Evolutionary conservation across 2,329 filamentous ascomycete species (phyloP).

Genomic region (Cercospora sesami): DNA sequence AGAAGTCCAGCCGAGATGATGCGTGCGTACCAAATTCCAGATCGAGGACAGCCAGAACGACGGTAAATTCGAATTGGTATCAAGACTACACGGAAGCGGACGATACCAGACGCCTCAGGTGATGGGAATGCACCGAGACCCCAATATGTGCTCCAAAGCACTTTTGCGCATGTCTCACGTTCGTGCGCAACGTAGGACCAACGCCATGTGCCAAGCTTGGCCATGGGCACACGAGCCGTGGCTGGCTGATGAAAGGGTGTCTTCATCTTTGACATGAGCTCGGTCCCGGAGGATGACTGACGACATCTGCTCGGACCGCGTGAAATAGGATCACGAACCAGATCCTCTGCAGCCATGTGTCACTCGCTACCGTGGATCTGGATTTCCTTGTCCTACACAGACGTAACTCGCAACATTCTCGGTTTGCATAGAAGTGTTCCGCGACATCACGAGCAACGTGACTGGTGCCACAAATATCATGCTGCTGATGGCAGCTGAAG

Average conservation of each 20-base stretch:
- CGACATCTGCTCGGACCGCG: slow-evolving; percentile 10
- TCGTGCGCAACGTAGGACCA: slow-evolving; percentile 2
- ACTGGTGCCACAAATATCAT: neutral
- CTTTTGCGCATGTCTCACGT: neutral
- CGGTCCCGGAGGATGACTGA: slow-evolving; percentile 5
- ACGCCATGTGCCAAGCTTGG: slow-evolving; percentile 6
- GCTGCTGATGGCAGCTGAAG: neutral
- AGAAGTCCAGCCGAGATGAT: neutral
- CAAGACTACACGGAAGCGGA: neutral
- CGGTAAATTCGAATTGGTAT: neutral
- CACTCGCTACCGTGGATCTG: slow-evolving; percentile 7
- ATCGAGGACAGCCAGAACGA: neutral
- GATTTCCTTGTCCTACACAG: neutral
- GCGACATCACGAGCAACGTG: slow-evolving; percentile 3
- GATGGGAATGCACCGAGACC: neutral
- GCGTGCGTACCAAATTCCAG: neutral
- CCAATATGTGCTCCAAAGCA: neutral
- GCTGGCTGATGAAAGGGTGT: neutral
- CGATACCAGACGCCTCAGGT: neutral
- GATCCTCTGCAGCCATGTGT: slow-evolving; percentile 9
- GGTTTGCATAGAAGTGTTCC: neutral
- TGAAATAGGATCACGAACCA: slow-evolving; percentile 9
- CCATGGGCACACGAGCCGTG: slow-evolving; percentile 1
- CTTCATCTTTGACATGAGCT: neutral
- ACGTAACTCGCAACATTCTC: neutral